Conservation (phyloP, 2,329 filamentous ascomycete genomes). For the Coniella lustricola region DNA sequence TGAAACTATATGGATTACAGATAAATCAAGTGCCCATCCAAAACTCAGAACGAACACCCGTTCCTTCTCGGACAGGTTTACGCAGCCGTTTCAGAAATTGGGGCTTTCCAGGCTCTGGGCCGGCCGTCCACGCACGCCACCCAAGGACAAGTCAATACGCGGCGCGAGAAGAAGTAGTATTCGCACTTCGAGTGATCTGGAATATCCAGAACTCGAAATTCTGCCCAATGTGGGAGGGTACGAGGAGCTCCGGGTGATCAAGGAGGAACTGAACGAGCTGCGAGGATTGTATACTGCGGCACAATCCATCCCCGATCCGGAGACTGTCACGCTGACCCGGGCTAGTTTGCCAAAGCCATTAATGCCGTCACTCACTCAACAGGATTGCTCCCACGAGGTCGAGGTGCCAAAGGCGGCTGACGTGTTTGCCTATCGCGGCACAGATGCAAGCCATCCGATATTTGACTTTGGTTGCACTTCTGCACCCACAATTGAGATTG, state of each 20-base stretch:
- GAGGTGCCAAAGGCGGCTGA: neutral
- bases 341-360: conserved; percentile 4
- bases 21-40: conserved; percentile 13
- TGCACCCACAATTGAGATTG: too few species aligned
- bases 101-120: conserved; percentile 23
- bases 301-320: neutral
- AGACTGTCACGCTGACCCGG: neutral
- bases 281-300: conserved; percentile 8
- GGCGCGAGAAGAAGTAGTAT: conserved; percentile 14
- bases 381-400: conserved; percentile 1
- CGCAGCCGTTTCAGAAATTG: conserved; percentile 23
- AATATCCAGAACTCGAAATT: conserved; percentile 21
- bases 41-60: conserved; percentile 12
- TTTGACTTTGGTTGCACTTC: too few species aligned
- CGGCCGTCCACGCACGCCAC: conserved; percentile 8
- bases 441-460: too few species aligned
- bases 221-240: conserved; percentile 16
- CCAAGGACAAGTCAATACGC: conserved; percentile 6
- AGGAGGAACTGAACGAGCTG: conserved; percentile 18
- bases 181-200: conserved; percentile 13
- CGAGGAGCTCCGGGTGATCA: conserved; percentile 18
- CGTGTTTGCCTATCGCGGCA: too few species aligned
- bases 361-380: neutral
- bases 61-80: conserved; percentile 25
- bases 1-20: conserved; percentile 22